A percentile compares a stretch with the other conserved stretches of the same genome.
Evolutionary conservation across 768 basidiomycete genomes (phyloP).

Genomic region (Boletus eberwhitei): DNA sequence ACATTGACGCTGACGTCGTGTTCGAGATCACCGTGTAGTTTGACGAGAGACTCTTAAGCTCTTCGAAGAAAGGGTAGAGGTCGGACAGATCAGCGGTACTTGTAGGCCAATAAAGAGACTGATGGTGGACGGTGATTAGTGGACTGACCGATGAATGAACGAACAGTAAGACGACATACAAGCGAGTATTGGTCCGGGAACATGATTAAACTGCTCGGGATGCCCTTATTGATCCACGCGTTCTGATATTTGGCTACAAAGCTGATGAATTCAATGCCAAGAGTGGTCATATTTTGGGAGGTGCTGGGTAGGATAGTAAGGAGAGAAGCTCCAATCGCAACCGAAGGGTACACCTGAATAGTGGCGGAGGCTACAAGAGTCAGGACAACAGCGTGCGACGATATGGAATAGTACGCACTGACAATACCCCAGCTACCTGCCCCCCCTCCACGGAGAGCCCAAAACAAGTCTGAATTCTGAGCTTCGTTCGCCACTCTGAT

Average conservation of each 20-base stretch:
- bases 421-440: conserved; percentile 51
- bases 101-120: conserved; percentile 18
- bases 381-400: background rate
- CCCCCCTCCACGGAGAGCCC: conserved; percentile 53
- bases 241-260: conserved; percentile 21
- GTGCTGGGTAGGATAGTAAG: conserved; percentile 10
- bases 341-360: conserved; percentile 8
- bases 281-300: conserved; percentile 8
- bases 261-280: conserved; percentile 18
- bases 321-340: conserved; percentile 10
- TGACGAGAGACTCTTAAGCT: conserved; percentile 8
- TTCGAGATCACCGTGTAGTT: conserved; percentile 18
- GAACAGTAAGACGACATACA: conserved; percentile 1
- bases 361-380: conserved; percentile 18
- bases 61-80: conserved; percentile 18
- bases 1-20: conserved; percentile 10
- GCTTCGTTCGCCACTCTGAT: conserved; percentile 39
- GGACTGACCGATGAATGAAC: background rate
- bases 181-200: conserved; percentile 9
- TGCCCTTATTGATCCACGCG: conserved; percentile 9
- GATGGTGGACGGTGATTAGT: background rate
- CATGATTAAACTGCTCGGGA: background rate
- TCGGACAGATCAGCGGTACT: background rate
- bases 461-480: conserved; percentile 47
- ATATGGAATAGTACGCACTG: conserved; percentile 15